Percentiles rank a stretch among this genome's conserved stretches.
Evolutionary conservation across 768 basidiomycete genomes (phyloP).

Genomic region (Termitomyces bulborhizus): DNA sequence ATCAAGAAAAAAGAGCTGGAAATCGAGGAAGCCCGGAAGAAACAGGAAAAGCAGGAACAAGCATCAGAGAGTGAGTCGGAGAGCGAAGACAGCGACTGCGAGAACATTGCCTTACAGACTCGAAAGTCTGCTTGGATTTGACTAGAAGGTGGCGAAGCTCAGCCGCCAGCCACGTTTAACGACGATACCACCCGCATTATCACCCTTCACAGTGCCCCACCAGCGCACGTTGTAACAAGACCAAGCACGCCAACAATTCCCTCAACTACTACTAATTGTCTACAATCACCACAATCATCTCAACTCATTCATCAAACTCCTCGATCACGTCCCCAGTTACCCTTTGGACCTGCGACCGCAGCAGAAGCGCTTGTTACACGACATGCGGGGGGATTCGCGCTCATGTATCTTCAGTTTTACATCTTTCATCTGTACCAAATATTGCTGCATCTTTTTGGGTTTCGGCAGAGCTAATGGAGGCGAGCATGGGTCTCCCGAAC

Average conservation of each 20-base stretch:
- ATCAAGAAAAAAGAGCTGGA: conserved; percentile 19
- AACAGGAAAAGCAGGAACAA: conserved; percentile 17
- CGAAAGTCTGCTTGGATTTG: conserved; percentile 17
- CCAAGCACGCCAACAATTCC: conserved; percentile 2
- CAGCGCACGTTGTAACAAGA: conserved; percentile 7
- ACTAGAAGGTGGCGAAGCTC: conserved; percentile 14
- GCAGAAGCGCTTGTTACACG: conserved; percentile 13
- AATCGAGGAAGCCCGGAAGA: conserved; percentile 19
- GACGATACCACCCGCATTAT: conserved; percentile 13
- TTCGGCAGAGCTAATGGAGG: conserved; percentile 5
- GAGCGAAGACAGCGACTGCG: conserved; percentile 34
- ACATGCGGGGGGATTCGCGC: conserved; percentile 15
- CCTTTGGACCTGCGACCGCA: conserved; percentile 10
- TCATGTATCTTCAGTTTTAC: conserved; percentile 17
- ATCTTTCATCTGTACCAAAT: conserved; percentile 19
- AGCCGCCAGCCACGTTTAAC: conserved; percentile 1
- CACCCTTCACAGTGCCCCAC: conserved; percentile 3
- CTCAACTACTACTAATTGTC: not conserved
- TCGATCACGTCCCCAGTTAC: conserved; percentile 9
- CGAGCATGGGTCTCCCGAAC: conserved; percentile 3
- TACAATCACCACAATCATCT: not conserved
- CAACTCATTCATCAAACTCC: not conserved
- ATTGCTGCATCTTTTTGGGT: conserved; percentile 18
- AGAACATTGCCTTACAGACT: conserved; percentile 27
- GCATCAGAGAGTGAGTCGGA: conserved; percentile 23